Conservation (phyloP, 1,284 basidiomycete genomes). For the Violaceomyces palustris region DNA sequence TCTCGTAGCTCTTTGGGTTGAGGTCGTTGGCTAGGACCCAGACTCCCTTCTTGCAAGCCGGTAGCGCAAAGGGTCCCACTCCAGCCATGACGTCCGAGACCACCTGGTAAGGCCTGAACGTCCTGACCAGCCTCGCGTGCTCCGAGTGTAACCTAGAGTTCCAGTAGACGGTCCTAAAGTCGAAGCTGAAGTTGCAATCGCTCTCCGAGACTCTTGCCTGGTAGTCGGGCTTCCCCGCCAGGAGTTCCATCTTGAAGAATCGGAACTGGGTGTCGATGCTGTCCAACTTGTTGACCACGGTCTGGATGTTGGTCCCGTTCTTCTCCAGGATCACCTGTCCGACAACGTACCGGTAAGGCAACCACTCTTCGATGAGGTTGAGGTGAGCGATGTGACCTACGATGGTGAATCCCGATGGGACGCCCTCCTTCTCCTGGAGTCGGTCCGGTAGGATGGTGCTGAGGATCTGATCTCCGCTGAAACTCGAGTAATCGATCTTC, state of each 20-base stretch:
- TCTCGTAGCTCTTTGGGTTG: conserved; percentile 80
- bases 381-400: conserved; percentile 87
- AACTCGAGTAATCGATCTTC: too few species aligned
- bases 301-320: conserved; percentile 65
- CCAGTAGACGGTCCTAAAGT: conserved; percentile 95
- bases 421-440: conserved; percentile 58
- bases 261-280: conserved; percentile 81
- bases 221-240: conserved; percentile 83
- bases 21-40: conserved; percentile 84
- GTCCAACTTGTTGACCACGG: conserved; percentile 93
- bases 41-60: conserved; percentile 76
- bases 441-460: conserved; percentile 7
- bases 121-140: conserved; percentile 76
- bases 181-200: conserved; percentile 81
- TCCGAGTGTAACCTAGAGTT: conserved; percentile 90
- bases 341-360: conserved; percentile 84
- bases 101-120: conserved; percentile 62
- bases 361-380: conserved; percentile 82
- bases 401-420: conserved; percentile 79
- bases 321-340: conserved; percentile 68
- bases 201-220: conserved; percentile 60
- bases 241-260: conserved; percentile 92
- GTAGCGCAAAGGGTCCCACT: conserved; percentile 92
- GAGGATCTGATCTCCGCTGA: conserved; percentile 16
- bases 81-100: conserved; percentile 93